Evolutionary conservation across 2,329 filamentous ascomycete species (phyloP), one percentile per base, ranked within the genome.

Genomic region (Trichoderma sp.): DNA sequence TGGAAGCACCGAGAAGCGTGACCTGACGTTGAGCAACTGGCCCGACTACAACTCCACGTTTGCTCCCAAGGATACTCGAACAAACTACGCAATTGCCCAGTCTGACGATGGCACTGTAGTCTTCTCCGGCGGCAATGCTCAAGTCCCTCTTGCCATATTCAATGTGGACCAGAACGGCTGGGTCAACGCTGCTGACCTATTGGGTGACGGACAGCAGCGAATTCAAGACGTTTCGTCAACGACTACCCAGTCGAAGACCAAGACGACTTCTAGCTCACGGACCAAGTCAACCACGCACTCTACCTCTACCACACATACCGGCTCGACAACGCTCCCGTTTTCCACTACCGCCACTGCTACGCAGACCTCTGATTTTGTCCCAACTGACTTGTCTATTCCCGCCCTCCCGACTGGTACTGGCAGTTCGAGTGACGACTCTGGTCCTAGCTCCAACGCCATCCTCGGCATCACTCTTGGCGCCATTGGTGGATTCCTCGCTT

Each of bases 401-500:
- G 63, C 73, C 6, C 78, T 53, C 75, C 75, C 70, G 15, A 65
- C 74, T 6, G 72, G 69, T 12, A 64, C 36, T 13, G 59, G 70
- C 34, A 74, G 78, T 73, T 43, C 36, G 6, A 74, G 76, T 30
- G 73, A 79, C 28, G 76, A 74, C 73, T 79, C 79, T 72, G 80
- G 77, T n/a, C 74, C 80, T 63, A 78, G 80, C 72, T 78, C 84
- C 78, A 84, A 86, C 81, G 75, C 89, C 8, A 91, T 97, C 32
- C 86, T 98, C 1, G 95, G 93, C 39, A 93, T 93, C 65, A 93
- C 93, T 0, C 86, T 98, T 1, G 94, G 95, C 13, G 90, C 91
- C n/a, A 90, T 97, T 26, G 88, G 93, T 67, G 94, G 92, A 20
- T 84, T 94, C 67, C 90, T 92, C 23, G 82, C 90, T 0, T 78